Percentiles rank a stretch among this genome's conserved stretches.
Evolutionary conservation across 495 filamentous ascomycete species (phyloP).

Genomic region (Neurospora pannonica): DNA sequence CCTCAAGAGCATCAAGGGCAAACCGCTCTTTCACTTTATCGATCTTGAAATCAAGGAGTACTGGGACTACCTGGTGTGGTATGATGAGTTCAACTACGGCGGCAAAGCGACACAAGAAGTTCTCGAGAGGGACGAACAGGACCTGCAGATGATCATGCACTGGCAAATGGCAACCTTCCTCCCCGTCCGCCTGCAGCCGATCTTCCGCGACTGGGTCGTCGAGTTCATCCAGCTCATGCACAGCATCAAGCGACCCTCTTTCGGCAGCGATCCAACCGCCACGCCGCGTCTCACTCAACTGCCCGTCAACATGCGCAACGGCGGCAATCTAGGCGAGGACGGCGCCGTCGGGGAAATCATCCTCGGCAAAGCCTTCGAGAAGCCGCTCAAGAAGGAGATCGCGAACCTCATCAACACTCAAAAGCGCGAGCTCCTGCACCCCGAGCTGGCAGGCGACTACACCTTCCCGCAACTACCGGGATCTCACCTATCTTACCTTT

Average conservation of each 20-base stretch:
- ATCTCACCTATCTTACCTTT: slow-evolving; percentile 39
- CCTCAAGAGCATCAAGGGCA: slow-evolving; percentile 87
- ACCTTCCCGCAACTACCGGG: slow-evolving; percentile 78
- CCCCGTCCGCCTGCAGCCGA: slow-evolving; percentile 65
- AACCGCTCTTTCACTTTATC: slow-evolving; percentile 93
- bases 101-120: slow-evolving; percentile 85
- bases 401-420: slow-evolving; percentile 67
- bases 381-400: slow-evolving; percentile 83
- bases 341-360: slow-evolving; percentile 43
- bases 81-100: slow-evolving; percentile 97
- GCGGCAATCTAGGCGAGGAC: slow-evolving; percentile 49
- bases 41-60: slow-evolving; percentile 98
- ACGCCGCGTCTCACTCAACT: slow-evolving; percentile 77
- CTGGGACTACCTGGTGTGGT: slow-evolving; percentile 99
- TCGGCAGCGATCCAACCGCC: slow-evolving; percentile 32
- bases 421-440: slow-evolving; percentile 81
- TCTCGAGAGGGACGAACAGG: slow-evolving; percentile 69
- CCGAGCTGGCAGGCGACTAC: slow-evolving; percentile 80
- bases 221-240: slow-evolving; percentile 97
- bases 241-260: slow-evolving; percentile 57
- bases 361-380: slow-evolving; percentile 70
- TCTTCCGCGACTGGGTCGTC: slow-evolving; percentile 87
- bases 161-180: slow-evolving; percentile 94
- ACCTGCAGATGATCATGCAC: slow-evolving; percentile 91
- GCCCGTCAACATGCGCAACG: slow-evolving; percentile 33